Base-by-base conservation (phyloP, 768 basidiomycete species). In the Lentinus brumalis region DNA sequence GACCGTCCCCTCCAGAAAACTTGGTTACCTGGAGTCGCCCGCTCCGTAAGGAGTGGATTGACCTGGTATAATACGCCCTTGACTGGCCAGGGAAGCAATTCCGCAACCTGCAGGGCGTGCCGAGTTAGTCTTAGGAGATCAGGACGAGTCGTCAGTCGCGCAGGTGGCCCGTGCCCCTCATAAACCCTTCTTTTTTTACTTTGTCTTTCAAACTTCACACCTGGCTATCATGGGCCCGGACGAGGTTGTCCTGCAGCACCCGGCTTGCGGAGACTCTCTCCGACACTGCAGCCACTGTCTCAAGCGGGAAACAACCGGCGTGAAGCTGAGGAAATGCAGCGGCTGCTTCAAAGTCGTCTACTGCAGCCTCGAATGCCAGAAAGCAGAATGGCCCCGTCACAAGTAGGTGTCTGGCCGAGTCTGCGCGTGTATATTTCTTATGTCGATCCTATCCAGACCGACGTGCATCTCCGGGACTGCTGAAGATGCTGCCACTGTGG, bases 1-100 rank as follows among this genome's bases (percentile, higher is more conserved):
- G 88, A 82, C 89, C 83, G 86, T 86, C 88, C 88, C 89, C 91
- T 91, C 89, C 88, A 85, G 91, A 92, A 91, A 92, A 91, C 88
- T 92, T 91, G 89, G 90, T 74, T 88, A 76, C 81, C 84, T 86
- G 83, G 84, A 83, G 81, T 81, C 75, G 79, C 77, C 81, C 84
- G 79, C 75, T 62, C 73, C 81, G 86, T 76, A 92, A 86, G 83
- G 76, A 38, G 73, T 83, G 87, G 80, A 65, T 61, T 80, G 74
- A 77, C 83, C 85, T 86, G 87, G 91, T 88, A 88, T 92, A 92
- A 92, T 88, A 70, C 76, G 86, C 76, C 83, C 88, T 83, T 85
- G 87, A 85, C 83, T 78, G 86, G 83, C 87, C 86, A 92, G 91
- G 89, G 86, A 92, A 92, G 91, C 79, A 87, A 92, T 92, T 92